Percentiles rank a stretch among this genome's conserved stretches.
Evolutionary conservation across 2,329 filamentous ascomycete species (phyloP).

Genomic region (Calonectria pseudoturangicola): DNA sequence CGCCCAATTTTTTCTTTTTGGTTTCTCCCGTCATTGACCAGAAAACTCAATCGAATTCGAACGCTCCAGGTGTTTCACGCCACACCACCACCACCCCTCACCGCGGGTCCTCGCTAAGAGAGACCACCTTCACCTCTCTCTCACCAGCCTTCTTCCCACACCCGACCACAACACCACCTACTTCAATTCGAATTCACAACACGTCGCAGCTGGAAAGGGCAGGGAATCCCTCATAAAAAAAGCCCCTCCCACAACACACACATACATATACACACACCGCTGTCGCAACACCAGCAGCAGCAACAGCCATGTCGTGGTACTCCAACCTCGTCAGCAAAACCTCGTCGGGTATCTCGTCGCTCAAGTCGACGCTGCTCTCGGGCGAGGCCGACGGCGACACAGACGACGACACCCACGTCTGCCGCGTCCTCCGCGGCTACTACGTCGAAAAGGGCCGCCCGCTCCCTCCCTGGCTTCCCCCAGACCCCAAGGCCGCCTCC

Average conservation of each 20-base stretch:
- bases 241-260: not conserved
- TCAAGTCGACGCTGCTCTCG: constrained; percentile 81
- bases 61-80: constrained; percentile 20
- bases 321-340: constrained; percentile 81
- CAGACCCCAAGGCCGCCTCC: constrained; percentile 83
- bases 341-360: constrained; percentile 78
- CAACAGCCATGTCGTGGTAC: constrained; percentile 83
- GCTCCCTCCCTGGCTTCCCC: constrained; percentile 91
- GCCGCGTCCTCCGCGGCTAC: constrained; percentile 92
- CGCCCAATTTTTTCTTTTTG: no score
- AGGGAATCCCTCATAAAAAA: not conserved
- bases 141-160: not conserved
- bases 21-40: not conserved
- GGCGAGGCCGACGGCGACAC: constrained; percentile 82
- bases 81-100: constrained; percentile 10
- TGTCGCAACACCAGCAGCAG: no score
- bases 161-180: not conserved
- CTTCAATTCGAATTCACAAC: not conserved
- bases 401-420: constrained; percentile 95
- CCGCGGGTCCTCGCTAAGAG: constrained; percentile 4
- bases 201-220: not conserved
- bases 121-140: constrained; percentile 10
- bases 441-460: constrained; percentile 90
- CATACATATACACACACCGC: not conserved
- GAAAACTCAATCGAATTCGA: constrained; percentile 5